Base-by-base conservation (phyloP, 208 protist genomes). In the Zelonia costaricensis region DNA sequence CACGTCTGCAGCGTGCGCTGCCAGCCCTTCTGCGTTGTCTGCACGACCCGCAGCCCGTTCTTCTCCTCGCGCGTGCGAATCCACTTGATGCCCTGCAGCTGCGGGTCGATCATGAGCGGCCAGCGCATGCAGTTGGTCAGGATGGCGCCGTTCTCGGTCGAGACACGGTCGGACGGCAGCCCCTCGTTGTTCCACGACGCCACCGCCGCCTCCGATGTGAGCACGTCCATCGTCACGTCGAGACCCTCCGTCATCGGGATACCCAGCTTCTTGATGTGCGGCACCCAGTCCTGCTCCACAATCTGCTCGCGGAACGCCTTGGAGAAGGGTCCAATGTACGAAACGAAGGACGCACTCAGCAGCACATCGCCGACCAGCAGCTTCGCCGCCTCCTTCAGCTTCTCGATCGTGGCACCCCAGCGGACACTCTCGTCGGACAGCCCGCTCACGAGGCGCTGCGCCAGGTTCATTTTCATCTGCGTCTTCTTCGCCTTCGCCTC, bases 61-160 rank as follows among this genome's bases (percentile, higher is more conserved):
- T 94, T 94, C 68, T 98, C 93, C 71, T 98, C 91, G 57, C 94
- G 91, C 39, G 91, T 97, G 23, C 88, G 79, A 63, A 99, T 99
- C 98, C 98, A 99, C 49, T 90, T 91, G 57, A 99, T 91, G 45
- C 97, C 98, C 81, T 99, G 98, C 38, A 99, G 75, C 85, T 99
- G 97, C 30, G 98, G 98, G 78, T 99, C 98, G 56, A 99, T 98
- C 55, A 99, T 87, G 33, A 99, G 78, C 59, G 98, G 98, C 98
- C 98, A 99, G 25, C 98, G 95, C 63, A 94, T 89, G 73, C 97
- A 98, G 55, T 97, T 98, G 23, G 68, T 92, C 27, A 98, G 78
- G 62, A 99, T 98, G 22, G 97, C 89, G 46, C 96, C 98, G 75
- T 99, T 99, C 71, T 99, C 96, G 3, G 97, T 94, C 10, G 98